Evolutionary conservation across 108 stramenopile genomes (phyloP).

Genomic region (Stephanodiscus minutulus): DNA sequence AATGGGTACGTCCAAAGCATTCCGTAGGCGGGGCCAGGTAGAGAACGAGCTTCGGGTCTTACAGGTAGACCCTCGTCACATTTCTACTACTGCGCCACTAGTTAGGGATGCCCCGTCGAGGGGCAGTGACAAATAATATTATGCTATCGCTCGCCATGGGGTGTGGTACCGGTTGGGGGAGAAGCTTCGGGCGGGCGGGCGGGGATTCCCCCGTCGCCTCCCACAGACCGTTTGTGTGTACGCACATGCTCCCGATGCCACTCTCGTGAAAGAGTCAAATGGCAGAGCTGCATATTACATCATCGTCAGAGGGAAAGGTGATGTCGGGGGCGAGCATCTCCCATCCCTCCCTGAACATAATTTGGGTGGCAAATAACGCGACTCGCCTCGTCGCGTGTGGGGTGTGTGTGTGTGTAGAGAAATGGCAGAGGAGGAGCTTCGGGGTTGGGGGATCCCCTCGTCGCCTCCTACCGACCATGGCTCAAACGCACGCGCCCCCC

Average conservation of each 20-base stretch:
- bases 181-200: no score
- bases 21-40: neutral
- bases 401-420: no score
- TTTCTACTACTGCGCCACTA: neutral
- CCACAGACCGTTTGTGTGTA: no score
- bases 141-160: neutral
- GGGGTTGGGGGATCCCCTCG: neutral
- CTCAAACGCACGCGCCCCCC: neutral
- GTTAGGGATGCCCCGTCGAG: neutral
- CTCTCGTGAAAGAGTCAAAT: neutral
- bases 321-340: no score
- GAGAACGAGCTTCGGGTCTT: constrained; percentile 3
- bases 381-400: no score
- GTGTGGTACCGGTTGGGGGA: no score
- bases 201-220: no score
- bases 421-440: constrained; percentile 5
- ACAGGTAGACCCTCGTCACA: neutral
- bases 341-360: no score
- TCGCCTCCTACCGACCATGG: constrained; percentile 5
- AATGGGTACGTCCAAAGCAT: neutral
- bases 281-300: neutral
- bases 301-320: no score
- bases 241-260: no score
- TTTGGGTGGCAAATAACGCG: no score
- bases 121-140: neutral